A percentile compares a stretch with the other conserved stretches of the same genome.
Conservation (phyloP, 2,329 filamentous ascomycete species). For the Aspergillus unguis region DNA sequence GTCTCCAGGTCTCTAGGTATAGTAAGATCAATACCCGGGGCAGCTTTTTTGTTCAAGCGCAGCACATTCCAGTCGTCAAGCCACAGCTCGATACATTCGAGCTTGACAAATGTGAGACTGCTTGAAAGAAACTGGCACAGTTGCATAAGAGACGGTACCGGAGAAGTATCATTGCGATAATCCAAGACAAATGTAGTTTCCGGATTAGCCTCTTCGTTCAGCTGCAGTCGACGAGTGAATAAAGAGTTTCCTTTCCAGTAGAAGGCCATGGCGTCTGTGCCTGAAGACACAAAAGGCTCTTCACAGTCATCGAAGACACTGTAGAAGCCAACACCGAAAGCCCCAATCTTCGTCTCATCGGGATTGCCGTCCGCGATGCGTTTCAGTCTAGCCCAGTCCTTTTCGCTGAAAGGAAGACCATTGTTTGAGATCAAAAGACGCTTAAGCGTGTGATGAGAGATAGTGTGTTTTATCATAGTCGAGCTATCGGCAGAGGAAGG, state of each 20-base stretch:
- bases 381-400: conserved; percentile 91
- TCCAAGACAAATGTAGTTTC: conserved; percentile 93
- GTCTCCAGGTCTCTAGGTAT: conserved; percentile 78
- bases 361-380: conserved; percentile 98
- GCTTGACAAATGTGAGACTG: conserved; percentile 89
- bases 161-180: conserved; percentile 83
- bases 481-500: conserved; percentile 65
- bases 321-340: conserved; percentile 98
- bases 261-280: conserved; percentile 91
- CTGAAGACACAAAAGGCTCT: conserved; percentile 93
- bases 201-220: conserved; percentile 62
- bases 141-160: conserved; percentile 79
- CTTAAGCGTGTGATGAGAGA: conserved; percentile 80
- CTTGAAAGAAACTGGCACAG: conserved; percentile 91
- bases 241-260: conserved; percentile 99
- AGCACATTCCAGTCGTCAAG: conserved; percentile 84
- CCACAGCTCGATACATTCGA: conserved; percentile 84
- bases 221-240: conserved; percentile 79
- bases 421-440: conserved; percentile 91
- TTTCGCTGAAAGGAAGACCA: conserved; percentile 79
- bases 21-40: conserved; percentile 67
- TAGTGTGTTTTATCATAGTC: conserved; percentile 73
- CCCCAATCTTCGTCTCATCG: conserved; percentile 97
- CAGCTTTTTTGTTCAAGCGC: conserved; percentile 76
- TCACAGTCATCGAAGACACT: conserved; percentile 98